phyloP scores from a whole-genome alignment of 2,329 filamentous ascomycete genomes.

The Fusarium metavorans region DNA sequence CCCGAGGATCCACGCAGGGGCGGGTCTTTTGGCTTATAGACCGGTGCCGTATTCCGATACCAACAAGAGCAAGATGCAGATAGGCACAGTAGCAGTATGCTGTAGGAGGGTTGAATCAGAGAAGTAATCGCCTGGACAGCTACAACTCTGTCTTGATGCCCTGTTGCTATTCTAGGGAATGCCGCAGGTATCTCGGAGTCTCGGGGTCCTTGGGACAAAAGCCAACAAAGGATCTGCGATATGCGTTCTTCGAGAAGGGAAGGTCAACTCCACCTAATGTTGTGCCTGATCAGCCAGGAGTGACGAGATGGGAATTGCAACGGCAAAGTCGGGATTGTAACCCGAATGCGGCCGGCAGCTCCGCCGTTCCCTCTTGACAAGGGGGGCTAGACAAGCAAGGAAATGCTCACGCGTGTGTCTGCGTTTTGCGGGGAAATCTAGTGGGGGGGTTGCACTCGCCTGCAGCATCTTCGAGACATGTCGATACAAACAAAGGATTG shows the following conservation, averaged over 20 bases:
- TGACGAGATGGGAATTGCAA: not conserved
- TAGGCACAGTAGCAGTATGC: not conserved
- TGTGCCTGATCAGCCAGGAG: not conserved
- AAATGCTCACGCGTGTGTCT: not conserved
- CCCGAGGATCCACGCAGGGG: constrained; percentile 1
- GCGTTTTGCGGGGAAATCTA: constrained; percentile 10
- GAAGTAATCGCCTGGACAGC: not conserved
- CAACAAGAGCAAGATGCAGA: not conserved
- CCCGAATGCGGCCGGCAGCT: constrained; percentile 4
- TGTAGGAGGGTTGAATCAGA: not conserved
- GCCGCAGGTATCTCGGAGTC: constrained; percentile 25
- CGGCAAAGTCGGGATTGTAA: constrained; percentile 15
- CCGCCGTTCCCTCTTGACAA: not conserved
- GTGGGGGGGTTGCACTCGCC: constrained; percentile 3
- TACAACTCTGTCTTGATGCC: not conserved
- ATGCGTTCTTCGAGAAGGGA: constrained; percentile 10
- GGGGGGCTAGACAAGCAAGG: not conserved
- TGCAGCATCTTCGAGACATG: constrained; percentile 11
- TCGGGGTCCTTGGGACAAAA: constrained; percentile 25
- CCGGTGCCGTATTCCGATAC: constrained; percentile 17
- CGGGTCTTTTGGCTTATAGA: not conserved
- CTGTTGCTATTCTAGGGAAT: not conserved
- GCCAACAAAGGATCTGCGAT: constrained; percentile 1
- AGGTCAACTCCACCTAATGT: constrained; percentile 6
- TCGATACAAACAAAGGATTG: constrained; percentile 5